These are phyloP conservation scores for Fusarium lyarnte DNA, from an alignment of 2,329 filamentous ascomycete species.

Conservation along the genomic window DNA sequence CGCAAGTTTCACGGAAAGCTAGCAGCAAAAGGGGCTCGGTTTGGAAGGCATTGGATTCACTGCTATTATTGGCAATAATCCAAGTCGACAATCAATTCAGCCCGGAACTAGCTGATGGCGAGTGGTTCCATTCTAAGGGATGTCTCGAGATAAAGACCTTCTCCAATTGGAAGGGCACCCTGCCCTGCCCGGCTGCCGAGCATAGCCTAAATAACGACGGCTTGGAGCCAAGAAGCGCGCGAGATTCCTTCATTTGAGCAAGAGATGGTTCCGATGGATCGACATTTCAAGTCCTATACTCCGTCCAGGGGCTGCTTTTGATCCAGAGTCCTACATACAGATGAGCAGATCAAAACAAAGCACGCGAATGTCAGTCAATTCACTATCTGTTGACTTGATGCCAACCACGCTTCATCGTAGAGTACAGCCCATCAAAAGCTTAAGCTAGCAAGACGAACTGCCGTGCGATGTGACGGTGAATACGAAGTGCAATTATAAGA, in stretches of 20 bases:
- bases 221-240: slow-evolving; percentile 30
- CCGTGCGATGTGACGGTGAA: slow-evolving; percentile 22
- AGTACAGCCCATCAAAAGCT: neutral
- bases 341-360: neutral
- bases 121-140: slow-evolving; percentile 1
- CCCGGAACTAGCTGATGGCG: neutral
- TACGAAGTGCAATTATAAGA: slow-evolving; percentile 32
- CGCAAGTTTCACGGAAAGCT: neutral
- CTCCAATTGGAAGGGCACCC: slow-evolving; percentile 21
- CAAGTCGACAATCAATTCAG: neutral
- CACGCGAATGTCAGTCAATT: neutral
- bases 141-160: slow-evolving; percentile 19
- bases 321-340: neutral
- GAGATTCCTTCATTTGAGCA: slow-evolving; percentile 33
- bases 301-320: neutral
- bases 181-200: slow-evolving; percentile 4
- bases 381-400: neutral
- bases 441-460: neutral
- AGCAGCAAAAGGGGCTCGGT: slow-evolving; percentile 1
- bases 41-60: neutral
- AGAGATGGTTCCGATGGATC: slow-evolving; percentile 35
- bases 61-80: neutral
- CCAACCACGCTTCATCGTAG: neutral
- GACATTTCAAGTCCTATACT: slow-evolving; percentile 26
- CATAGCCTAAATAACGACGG: slow-evolving; percentile 12